phyloP scores from a whole-genome alignment of 169 alveolate species.

The Cryptosporidium parvum region DNA sequence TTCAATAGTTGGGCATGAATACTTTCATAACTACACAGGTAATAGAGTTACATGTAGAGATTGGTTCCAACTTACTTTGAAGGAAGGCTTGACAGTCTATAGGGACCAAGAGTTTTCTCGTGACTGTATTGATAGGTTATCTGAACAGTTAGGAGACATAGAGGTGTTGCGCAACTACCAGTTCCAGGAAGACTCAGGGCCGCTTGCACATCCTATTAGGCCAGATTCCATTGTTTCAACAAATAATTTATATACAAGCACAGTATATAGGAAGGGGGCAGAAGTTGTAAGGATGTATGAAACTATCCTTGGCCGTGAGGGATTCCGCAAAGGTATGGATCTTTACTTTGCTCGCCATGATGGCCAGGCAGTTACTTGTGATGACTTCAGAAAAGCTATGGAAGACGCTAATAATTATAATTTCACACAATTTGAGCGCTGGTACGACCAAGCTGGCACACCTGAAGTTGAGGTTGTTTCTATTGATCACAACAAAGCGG shows the following conservation, averaged over 20 bases:
- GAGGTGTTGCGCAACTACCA: slow-evolving; percentile 85
- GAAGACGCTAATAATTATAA: slow-evolving; percentile 87
- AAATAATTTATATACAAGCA: slow-evolving; percentile 93
- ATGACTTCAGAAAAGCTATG: slow-evolving; percentile 93
- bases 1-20: slow-evolving; percentile 92
- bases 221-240: slow-evolving; percentile 92
- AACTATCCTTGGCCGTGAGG: slow-evolving; percentile 90
- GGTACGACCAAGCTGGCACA: slow-evolving; percentile 90
- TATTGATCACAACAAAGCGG: slow-evolving; percentile 58
- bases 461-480: slow-evolving; percentile 79
- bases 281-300: slow-evolving; percentile 95
- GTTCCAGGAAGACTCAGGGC: slow-evolving; percentile 92
- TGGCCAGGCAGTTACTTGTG: slow-evolving; percentile 93
- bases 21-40: slow-evolving; percentile 94
- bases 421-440: slow-evolving; percentile 89
- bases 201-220: slow-evolving; percentile 94
- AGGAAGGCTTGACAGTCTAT: slow-evolving; percentile 94
- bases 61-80: slow-evolving; percentile 93
- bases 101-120: slow-evolving; percentile 90
- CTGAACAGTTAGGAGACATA: slow-evolving; percentile 89
- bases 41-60: slow-evolving; percentile 93
- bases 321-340: slow-evolving; percentile 92
- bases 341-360: slow-evolving; percentile 91
- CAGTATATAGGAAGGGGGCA: slow-evolving; percentile 95
- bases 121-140: slow-evolving; percentile 83